phyloP scores from a whole-genome alignment of 2,329 filamentous ascomycete species.

The Microdochium bolleyi region DNA sequence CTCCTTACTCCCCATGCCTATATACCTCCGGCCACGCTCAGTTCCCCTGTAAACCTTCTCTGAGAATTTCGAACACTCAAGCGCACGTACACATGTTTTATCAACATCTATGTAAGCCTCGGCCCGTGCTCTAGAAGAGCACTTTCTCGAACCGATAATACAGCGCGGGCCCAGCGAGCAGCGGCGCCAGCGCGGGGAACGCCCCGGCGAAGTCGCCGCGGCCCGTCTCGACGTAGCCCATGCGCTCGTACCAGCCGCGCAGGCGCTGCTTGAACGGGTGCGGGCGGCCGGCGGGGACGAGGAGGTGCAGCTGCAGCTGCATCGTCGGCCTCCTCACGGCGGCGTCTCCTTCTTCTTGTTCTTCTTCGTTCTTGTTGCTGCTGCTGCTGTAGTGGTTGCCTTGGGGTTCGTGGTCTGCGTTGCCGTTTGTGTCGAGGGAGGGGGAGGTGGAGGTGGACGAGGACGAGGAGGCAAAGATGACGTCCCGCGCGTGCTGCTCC shows the following conservation, averaged over 20 bases:
- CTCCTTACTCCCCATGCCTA: too few relatives aligned
- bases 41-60: too few relatives aligned
- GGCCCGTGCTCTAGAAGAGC: too few relatives aligned
- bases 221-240: conserved; percentile 12
- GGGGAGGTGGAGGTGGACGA: too few relatives aligned
- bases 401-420: too few relatives aligned
- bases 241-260: conserved; percentile 16
- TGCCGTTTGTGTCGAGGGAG: too few relatives aligned
- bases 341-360: conserved; percentile 1
- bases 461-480: neutral
- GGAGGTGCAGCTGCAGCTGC: conserved; percentile 16
- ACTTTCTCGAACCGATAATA: conserved; percentile 16
- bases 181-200: conserved; percentile 9
- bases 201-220: conserved; percentile 7
- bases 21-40: too few relatives aligned
- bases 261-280: conserved; percentile 16
- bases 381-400: neutral
- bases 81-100: too few relatives aligned
- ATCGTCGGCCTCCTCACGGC: too few relatives aligned
- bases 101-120: too few relatives aligned
- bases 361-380: neutral
- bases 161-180: conserved; percentile 13
- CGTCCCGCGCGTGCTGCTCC: conserved; percentile 11
- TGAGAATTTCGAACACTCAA: too few relatives aligned
- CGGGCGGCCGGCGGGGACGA: conserved; percentile 13